Percentiles rank a stretch among this genome's conserved stretches.
Evolutionary conservation across 495 filamentous ascomycete species (phyloP).

Genomic region (Copromyces sp.): DNA sequence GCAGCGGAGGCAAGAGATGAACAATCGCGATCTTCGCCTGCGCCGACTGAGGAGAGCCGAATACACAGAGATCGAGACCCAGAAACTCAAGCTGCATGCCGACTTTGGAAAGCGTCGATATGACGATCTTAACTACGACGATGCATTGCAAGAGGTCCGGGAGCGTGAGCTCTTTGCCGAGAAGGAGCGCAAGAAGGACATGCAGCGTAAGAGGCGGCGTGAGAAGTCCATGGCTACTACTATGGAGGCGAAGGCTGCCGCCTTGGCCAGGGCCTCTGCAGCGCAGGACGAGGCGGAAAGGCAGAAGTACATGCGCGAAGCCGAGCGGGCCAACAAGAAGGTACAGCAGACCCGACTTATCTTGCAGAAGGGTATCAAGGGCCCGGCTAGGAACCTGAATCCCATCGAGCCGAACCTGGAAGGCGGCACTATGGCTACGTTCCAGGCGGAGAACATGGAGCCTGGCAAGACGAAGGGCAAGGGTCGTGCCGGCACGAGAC

Average conservation of each 20-base stretch:
- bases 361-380: conserved; percentile 71
- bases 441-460: conserved; percentile 57
- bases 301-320: conserved; percentile 65
- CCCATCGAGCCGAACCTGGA: conserved; percentile 73
- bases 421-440: conserved; percentile 79
- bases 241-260: conserved; percentile 74
- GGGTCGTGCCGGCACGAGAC: conserved; percentile 54
- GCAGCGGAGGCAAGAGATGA: conserved; percentile 54
- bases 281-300: conserved; percentile 72
- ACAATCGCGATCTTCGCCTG: conserved; percentile 44
- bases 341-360: conserved; percentile 73
- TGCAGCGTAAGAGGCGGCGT: conserved; percentile 93
- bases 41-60: conserved; percentile 41
- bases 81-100: conserved; percentile 36
- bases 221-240: conserved; percentile 89
- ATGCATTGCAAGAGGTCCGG: conserved; percentile 75
- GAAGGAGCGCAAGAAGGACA: conserved; percentile 99
- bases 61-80: conserved; percentile 20
- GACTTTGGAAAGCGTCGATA: conserved; percentile 40
- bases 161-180: conserved; percentile 84
- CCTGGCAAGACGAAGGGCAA: conserved; percentile 55
- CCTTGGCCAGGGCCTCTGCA: conserved; percentile 60
- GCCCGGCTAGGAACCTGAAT: conserved; percentile 68
- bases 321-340: conserved; percentile 78
- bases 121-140: conserved; percentile 41